Percentiles rank a stretch among this genome's conserved stretches.
Conservation (phyloP, 1,284 basidiomycete species). For the Austroboletus rostrupii region DNA sequence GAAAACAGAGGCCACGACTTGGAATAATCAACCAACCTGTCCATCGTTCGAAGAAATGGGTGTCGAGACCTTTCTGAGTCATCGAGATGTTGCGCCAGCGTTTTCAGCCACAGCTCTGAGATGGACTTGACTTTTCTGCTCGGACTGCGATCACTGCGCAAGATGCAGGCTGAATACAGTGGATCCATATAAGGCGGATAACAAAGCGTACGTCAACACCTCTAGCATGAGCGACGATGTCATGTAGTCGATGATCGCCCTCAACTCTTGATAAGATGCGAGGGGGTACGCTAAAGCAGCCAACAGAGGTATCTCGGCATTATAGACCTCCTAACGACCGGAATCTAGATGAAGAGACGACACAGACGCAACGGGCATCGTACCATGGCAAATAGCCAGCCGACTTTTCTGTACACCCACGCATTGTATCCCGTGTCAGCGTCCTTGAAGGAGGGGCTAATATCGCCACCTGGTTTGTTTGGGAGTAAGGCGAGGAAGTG, state of each 20-base stretch:
- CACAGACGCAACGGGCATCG: not conserved
- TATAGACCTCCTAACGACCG: constrained; percentile 23
- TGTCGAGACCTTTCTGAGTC: constrained; percentile 4
- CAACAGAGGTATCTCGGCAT: constrained; percentile 29
- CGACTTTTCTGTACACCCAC: constrained; percentile 26
- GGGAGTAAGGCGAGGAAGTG: constrained; percentile 24
- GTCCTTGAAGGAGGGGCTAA: constrained; percentile 25
- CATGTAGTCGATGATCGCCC: constrained; percentile 30
- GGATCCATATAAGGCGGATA: not conserved
- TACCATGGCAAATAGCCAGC: constrained; percentile 23
- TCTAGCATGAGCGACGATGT: constrained; percentile 32
- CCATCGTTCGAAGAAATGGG: constrained; percentile 17
- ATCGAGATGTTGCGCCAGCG: constrained; percentile 10
- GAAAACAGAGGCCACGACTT: not conserved
- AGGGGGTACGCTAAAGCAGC: constrained; percentile 25
- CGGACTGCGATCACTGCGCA: constrained; percentile 16
- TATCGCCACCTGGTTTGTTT: constrained; percentile 26
- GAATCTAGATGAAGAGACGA: not conserved
- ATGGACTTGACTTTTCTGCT: constrained; percentile 9
- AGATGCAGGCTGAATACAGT: not conserved
- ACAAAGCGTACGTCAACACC: constrained; percentile 25
- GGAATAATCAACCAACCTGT: constrained; percentile 12
- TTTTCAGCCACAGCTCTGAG: constrained; percentile 17
- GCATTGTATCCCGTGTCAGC: constrained; percentile 21
- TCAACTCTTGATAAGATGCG: constrained; percentile 21